Conservation (phyloP, 768 basidiomycete genomes). For the Dendrothele bispora region DNA sequence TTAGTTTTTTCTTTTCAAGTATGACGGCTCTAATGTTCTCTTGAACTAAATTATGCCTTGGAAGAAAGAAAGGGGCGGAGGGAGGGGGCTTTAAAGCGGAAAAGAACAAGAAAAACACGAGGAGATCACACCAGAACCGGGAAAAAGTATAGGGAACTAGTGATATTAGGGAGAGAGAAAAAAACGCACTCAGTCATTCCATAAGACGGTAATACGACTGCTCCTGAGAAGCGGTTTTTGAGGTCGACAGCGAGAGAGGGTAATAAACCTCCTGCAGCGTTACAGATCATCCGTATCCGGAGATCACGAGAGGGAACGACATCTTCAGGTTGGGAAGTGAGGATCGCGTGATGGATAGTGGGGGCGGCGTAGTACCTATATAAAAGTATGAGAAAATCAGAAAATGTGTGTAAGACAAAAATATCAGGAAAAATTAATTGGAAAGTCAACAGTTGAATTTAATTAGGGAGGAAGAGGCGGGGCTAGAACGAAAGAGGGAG, state of each 20-base stretch:
- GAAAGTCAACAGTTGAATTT: too few species aligned
- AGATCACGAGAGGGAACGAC: slow-evolving; percentile 32
- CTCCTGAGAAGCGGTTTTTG: slow-evolving; percentile 44
- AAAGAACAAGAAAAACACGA: too few species aligned
- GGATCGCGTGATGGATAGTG: slow-evolving; percentile 51
- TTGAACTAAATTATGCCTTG: too few species aligned
- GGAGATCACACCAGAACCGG: slow-evolving; percentile 1
- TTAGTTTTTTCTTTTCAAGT: too few species aligned
- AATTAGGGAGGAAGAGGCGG: too few species aligned
- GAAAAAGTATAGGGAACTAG: neutral
- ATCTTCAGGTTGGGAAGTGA: slow-evolving; percentile 33
- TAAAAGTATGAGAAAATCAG: slow-evolving; percentile 4
- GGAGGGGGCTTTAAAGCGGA: too few species aligned
- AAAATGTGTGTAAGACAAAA: too few species aligned
- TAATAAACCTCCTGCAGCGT: slow-evolving; percentile 53
- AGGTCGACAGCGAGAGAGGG: slow-evolving; percentile 51
- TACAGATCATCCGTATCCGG: slow-evolving; percentile 46
- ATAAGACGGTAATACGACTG: slow-evolving; percentile 58
- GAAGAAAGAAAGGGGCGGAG: too few species aligned
- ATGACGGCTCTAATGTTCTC: too few species aligned
- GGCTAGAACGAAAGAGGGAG: too few species aligned
- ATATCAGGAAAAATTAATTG: too few species aligned
- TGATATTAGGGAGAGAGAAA: neutral
- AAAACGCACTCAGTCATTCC: slow-evolving; percentile 52
- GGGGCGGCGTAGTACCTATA: slow-evolving; percentile 51